Conservation (phyloP, 495 filamentous ascomycete genomes). For the Darksidea phi region DNA sequence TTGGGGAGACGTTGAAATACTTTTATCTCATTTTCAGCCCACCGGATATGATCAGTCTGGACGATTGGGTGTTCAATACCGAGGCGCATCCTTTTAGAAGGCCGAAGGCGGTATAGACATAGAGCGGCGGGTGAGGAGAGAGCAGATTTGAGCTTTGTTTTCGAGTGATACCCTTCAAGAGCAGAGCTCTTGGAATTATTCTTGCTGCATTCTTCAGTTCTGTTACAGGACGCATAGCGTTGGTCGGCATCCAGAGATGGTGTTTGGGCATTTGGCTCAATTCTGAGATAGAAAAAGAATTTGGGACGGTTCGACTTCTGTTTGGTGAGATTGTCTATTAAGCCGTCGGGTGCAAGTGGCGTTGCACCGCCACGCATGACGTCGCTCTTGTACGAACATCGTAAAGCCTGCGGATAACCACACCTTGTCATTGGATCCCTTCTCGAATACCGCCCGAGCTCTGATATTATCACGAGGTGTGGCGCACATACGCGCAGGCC, state of each 20-base stretch:
- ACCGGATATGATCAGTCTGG: conserved; percentile 69
- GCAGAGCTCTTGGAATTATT: not conserved
- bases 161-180: conserved; percentile 7
- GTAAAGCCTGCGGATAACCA: too few relatives aligned
- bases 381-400: not conserved
- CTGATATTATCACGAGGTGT: not conserved
- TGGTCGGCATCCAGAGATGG: too few relatives aligned
- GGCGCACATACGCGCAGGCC: not conserved
- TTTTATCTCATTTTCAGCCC: conserved; percentile 75
- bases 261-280: too few relatives aligned
- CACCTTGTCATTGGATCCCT: too few relatives aligned
- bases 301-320: too few relatives aligned
- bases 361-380: not conserved
- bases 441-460: too few relatives aligned
- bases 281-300: too few relatives aligned
- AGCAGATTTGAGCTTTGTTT: not conserved
- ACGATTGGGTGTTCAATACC: conserved; percentile 75
- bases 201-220: not conserved
- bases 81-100: conserved; percentile 56
- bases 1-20: conserved; percentile 77
- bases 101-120: conserved; percentile 37
- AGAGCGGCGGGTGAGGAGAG: not conserved
- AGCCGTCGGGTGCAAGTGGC: too few relatives aligned
- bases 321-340: too few relatives aligned
- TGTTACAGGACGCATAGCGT: too few relatives aligned